Evolutionary conservation across 345 rosid species (phyloP), one percentile per base, ranked within the genome.

Genomic region (Lagerstroemia speciosa): DNA sequence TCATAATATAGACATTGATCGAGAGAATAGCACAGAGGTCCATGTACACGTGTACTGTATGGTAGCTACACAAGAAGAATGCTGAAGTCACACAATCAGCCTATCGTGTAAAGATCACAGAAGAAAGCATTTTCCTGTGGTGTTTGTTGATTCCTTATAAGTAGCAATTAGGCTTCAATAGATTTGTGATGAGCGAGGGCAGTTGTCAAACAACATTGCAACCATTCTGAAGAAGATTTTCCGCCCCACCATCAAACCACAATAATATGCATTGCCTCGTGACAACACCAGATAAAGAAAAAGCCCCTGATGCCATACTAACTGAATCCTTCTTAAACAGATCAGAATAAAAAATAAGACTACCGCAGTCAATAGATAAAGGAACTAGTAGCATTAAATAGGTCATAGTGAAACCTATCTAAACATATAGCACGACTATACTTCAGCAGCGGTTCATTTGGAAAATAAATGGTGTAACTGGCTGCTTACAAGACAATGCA

Each of bases 321-420:
- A 67, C 16, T 11, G 37, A 46, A 67, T 45, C 62, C 70, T 52
- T 67, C 70, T 67, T 37, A 37, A 17, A 26, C 63, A 30, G 60
- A 52, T 67, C 38, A 31, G 30, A 40, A 34, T 15, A 24, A 40
- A 27, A 16, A 48, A 67, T 17, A 66, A 46, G 60, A n/a, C 3
- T 30, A 53, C 30, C n/a, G 8, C 14, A 53, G 60, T 53, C 60
- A 53, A 30, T 22, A 53, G 27, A 53, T 53, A n/a, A 53, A 53
- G 24, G 60, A 53, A 53, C 11, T 53, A n/a, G 24, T 53, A 26
- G 60, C 60, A n/a, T n/a, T 14, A n/a, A 9, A 4, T 53, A 53
- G 60, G 60, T 53, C 60, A 8, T 3, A n/a, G 30, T 8, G 2
- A 53, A 9, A 29, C n/a, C 24, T 22, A 53, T 26, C 27, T 53